Conservation (phyloP, 2,329 filamentous ascomycete genomes). For the Drechmeria coniospora region DNA sequence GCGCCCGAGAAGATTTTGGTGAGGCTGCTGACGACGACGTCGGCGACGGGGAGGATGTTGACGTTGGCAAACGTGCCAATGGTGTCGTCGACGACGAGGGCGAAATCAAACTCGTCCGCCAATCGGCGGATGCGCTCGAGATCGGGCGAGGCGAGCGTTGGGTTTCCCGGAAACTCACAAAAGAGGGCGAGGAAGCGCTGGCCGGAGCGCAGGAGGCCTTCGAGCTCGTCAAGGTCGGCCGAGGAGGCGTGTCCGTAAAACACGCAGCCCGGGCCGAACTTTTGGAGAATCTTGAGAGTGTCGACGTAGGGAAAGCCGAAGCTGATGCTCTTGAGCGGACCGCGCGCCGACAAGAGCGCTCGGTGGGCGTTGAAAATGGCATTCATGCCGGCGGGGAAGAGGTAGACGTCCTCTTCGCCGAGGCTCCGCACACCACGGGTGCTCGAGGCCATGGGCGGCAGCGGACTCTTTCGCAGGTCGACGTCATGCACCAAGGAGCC, state of each 20-base stretch:
- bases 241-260: constrained; percentile 76
- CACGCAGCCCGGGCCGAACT: constrained; percentile 76
- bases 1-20: constrained; percentile 97
- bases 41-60: constrained; percentile 76
- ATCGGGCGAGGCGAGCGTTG: constrained; percentile 72
- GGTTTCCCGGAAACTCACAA: constrained; percentile 91
- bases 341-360: constrained; percentile 49
- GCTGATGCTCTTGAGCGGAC: constrained; percentile 60
- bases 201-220: constrained; percentile 51
- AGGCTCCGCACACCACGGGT: constrained; percentile 47
- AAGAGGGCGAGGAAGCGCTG: constrained; percentile 73
- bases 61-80: constrained; percentile 95
- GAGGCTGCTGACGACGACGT: constrained; percentile 84
- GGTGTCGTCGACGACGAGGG: constrained; percentile 86
- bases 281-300: constrained; percentile 85
- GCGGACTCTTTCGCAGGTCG: constrained; percentile 25
- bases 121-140: constrained; percentile 64
- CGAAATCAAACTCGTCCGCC: constrained; percentile 74
- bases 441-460: constrained; percentile 21
- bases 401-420: constrained; percentile 72
- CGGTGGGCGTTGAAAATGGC: constrained; percentile 83
- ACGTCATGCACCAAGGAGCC: constrained; percentile 64
- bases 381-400: constrained; percentile 87
- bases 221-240: constrained; percentile 70
- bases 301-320: constrained; percentile 98